A percentile compares a stretch with the other conserved stretches of the same genome.
phyloP scores from a whole-genome alignment of 2,329 filamentous ascomycete species.

The Penicillium occitanis region DNA sequence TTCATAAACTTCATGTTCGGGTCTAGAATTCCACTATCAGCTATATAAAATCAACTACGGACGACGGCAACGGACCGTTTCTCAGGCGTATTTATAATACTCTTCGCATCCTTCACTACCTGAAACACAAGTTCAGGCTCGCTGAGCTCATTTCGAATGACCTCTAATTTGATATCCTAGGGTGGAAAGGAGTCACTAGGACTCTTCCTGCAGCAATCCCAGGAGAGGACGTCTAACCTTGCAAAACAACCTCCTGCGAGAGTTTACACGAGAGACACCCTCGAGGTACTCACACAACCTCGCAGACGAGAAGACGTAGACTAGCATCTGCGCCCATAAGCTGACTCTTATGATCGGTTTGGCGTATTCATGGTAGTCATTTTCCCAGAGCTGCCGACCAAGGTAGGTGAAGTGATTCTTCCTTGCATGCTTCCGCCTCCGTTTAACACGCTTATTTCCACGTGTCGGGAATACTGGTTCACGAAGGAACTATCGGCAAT shows the following conservation, averaged over 20 bases:
- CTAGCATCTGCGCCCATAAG: not conserved
- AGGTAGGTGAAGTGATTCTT: too few relatives aligned
- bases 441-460: too few relatives aligned
- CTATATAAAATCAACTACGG: not conserved
- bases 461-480: too few relatives aligned
- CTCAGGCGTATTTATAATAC: not conserved
- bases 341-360: not conserved
- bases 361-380: too few relatives aligned
- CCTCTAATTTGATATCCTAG: not conserved
- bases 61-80: not conserved
- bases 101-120: not conserved
- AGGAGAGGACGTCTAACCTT: not conserved
- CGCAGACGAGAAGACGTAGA: not conserved
- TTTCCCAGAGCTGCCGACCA: too few relatives aligned
- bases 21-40: not conserved
- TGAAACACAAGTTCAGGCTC: not conserved
- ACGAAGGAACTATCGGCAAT: too few relatives aligned
- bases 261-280: not conserved
- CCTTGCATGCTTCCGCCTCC: too few relatives aligned
- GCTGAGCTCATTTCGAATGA: not conserved
- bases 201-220: not conserved
- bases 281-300: not conserved
- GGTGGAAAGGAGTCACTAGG: not conserved
- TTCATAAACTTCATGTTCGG: not conserved
- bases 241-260: not conserved